These are phyloP conservation scores for Rubroboletus satanas DNA, from an alignment of 768 basidiomycete species.

Conservation along the genomic window DNA sequence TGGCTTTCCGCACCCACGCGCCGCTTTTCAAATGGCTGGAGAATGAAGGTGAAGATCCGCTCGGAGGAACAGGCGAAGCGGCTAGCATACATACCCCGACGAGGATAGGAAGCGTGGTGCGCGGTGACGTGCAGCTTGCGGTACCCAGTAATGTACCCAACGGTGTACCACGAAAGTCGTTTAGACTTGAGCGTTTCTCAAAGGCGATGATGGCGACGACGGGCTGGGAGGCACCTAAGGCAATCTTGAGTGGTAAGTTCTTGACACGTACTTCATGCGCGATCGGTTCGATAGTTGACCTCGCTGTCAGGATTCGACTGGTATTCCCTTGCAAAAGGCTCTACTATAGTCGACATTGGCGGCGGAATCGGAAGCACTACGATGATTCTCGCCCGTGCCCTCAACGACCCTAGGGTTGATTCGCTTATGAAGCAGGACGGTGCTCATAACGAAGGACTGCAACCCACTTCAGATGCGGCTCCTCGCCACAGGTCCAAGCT, in stretches of 20 bases:
- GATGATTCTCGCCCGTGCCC: conserved; percentile 40
- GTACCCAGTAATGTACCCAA: neutral
- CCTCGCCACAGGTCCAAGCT: neutral
- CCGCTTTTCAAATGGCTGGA: conserved; percentile 77
- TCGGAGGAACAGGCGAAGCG: conserved; percentile 20
- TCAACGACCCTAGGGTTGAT: conserved; percentile 18
- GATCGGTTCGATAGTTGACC: neutral
- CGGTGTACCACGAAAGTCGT: conserved; percentile 33
- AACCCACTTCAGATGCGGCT: neutral
- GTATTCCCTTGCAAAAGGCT: conserved; percentile 44
- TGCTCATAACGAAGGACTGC: neutral
- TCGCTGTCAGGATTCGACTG: conserved; percentile 54
- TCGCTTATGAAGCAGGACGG: conserved; percentile 1
- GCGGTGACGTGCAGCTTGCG: neutral
- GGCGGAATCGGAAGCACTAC: conserved; percentile 61
- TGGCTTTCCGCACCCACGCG: conserved; percentile 54
- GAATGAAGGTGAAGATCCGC: conserved; percentile 39
- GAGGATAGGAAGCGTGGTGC: neutral
- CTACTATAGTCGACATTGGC: conserved; percentile 62
- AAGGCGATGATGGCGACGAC: conserved; percentile 72
- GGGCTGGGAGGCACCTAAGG: conserved; percentile 66
- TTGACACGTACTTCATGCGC: neutral
- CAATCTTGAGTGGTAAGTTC: conserved; percentile 48
- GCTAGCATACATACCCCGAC: conserved; percentile 6
- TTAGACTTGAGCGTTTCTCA: conserved; percentile 64